Percentiles rank a stretch among this genome's conserved stretches.
These are phyloP conservation scores for Candida schatavii DNA, from an alignment of 805 yeast species.

Conservation along the genomic window DNA sequence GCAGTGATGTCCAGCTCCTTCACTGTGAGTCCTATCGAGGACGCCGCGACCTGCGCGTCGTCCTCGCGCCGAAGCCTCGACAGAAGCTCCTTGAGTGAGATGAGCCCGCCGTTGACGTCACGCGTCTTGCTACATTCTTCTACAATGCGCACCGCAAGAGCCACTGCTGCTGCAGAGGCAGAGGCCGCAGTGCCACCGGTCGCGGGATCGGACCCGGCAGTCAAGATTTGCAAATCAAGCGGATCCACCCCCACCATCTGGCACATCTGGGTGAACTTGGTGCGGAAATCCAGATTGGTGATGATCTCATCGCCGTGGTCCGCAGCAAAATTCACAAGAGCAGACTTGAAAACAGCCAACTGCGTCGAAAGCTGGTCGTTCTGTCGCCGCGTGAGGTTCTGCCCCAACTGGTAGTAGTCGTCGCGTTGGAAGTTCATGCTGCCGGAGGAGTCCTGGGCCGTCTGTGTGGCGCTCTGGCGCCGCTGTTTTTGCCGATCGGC, in stretches of 20 bases:
- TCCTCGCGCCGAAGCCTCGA: constrained; percentile 22
- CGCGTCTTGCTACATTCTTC: constrained; percentile 72
- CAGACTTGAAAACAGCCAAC: constrained; percentile 71
- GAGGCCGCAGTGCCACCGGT: constrained; percentile 21
- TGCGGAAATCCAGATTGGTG: constrained; percentile 60
- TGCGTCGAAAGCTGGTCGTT: constrained; percentile 66
- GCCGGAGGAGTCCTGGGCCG: no score
- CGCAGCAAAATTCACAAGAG: constrained; percentile 69
- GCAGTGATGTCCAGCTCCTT: constrained; percentile 52
- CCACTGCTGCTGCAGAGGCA: constrained; percentile 41
- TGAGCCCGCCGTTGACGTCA: constrained; percentile 78
- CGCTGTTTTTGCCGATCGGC: constrained; percentile 1
- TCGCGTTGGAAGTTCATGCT: constrained; percentile 15
- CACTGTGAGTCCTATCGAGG: constrained; percentile 11
- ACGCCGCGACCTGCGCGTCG: constrained; percentile 27
- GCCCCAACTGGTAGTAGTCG: constrained; percentile 50
- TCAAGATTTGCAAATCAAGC: constrained; percentile 34
- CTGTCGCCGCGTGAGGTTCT: constrained; percentile 49
- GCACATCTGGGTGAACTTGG: constrained; percentile 75
- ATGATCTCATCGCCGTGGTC: constrained; percentile 69
- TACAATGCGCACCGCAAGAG: constrained; percentile 68
- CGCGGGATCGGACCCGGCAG: constrained; percentile 11
- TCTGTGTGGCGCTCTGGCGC: no score
- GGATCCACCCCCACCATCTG: constrained; percentile 84
- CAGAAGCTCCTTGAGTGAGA: constrained; percentile 49